phyloP scores from a whole-genome alignment of 2,329 filamentous ascomycete genomes.

The Calonectria honghensis region DNA sequence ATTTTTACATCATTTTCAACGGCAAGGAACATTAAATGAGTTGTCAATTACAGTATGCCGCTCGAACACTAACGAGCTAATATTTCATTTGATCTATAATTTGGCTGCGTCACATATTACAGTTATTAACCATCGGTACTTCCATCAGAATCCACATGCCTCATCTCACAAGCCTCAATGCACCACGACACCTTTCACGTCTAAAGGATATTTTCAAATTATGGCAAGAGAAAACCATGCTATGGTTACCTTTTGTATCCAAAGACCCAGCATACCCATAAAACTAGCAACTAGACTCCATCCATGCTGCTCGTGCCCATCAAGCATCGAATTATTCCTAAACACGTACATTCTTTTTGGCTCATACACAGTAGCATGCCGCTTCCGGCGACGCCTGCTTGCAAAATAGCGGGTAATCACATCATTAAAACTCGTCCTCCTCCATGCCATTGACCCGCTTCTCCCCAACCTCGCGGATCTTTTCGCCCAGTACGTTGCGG shows the following conservation, averaged over 20 bases:
- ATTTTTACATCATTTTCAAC: background rate
- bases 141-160: background rate
- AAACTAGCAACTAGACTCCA: slow-evolving; percentile 23
- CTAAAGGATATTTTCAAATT: background rate
- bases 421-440: slow-evolving; percentile 67
- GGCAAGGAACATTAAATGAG: background rate
- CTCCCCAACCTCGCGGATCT: slow-evolving; percentile 92
- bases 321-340: slow-evolving; percentile 24
- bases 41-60: background rate
- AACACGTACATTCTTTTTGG: slow-evolving; percentile 18
- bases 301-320: slow-evolving; percentile 12
- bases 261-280: slow-evolving; percentile 22
- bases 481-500: slow-evolving; percentile 85
- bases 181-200: background rate
- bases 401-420: background rate
- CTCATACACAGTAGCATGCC: slow-evolving; percentile 11
- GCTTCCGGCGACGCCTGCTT: slow-evolving; percentile 18
- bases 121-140: too few species aligned
- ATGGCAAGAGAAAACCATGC: background rate
- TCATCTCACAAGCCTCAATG: background rate
- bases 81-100: background rate
- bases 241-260: slow-evolving; percentile 13
- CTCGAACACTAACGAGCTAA: background rate
- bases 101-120: too few species aligned
- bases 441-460: slow-evolving; percentile 76